Base-by-base conservation (phyloP, 106 monocot species). In the Apostasia shenzhenica region DNA sequence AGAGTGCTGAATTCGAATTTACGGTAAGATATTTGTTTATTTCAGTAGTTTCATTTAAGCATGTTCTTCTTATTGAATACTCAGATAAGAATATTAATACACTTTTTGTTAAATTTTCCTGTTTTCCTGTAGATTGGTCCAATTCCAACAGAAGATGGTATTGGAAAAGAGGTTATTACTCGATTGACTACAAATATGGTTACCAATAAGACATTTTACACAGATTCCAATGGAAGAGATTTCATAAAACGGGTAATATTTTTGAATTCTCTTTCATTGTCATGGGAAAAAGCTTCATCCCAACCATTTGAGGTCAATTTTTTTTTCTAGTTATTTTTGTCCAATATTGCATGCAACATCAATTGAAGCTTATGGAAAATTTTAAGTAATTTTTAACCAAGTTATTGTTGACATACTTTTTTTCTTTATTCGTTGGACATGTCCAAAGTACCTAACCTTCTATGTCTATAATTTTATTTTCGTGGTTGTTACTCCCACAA, bases 151-250 rank as follows among this genome's bases (percentile, higher is more conserved):
- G 76, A 77, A 69, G 74, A 75, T 76, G 75, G 49, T 55, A 62
- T 75, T 55, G 80, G 81, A 59, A 84, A 80, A 59, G 86, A 86
- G 73, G 75, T 91, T 40, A 81, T 91, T 57, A 87, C 84, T 47
- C 73, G 81, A 9, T 57, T 91, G 66, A 82, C 81, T 14, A 67
- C 91, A 70, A 84, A 81, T 62, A 81, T 91, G 91, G 81, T 54
- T 38, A 86, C 91, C 56, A 84, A 84, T 67, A 72, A 49, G 55
- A 81, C 77, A 79, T 91, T 91, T 66, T 84, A 84, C 66, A 86
- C 91, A 6, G 91, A 91, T 59, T 86, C 91, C 13, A 91, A 91
- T 86, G 91, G 91, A 51, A 86, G 91, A 75, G 91, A 91, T 79
- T 91, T 91, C 49, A 47, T 91, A 44, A 79, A 86, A 77, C 75